phyloP scores from a whole-genome alignment of 208 protist species.

The Crithidia sp. region DNA sequence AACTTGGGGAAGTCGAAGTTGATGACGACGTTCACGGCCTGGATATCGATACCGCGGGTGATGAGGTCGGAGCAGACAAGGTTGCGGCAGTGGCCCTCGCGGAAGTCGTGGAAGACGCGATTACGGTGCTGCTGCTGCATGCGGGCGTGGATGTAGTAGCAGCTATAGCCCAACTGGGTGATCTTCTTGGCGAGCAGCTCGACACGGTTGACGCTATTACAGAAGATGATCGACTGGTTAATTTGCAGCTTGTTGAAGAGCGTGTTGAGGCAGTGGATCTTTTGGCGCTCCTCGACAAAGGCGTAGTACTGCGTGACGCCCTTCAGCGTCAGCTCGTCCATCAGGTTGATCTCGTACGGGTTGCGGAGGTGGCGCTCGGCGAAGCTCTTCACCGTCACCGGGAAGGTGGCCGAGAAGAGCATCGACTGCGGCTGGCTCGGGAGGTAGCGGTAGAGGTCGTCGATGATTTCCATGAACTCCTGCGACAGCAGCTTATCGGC shows the following conservation, averaged over 20 bases:
- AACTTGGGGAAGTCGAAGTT: slow-evolving; percentile 99
- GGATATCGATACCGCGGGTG: slow-evolving; percentile 99
- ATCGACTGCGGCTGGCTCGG: slow-evolving; percentile 94
- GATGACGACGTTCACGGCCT: slow-evolving; percentile 99
- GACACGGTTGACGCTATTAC: slow-evolving; percentile 99
- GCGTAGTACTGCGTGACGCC: slow-evolving; percentile 99
- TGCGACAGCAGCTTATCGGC: slow-evolving; percentile 98
- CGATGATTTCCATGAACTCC: slow-evolving; percentile 97
- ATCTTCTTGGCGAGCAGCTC: slow-evolving; percentile 99
- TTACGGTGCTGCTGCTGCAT: slow-evolving; percentile 99
- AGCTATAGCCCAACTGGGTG: slow-evolving; percentile 99
- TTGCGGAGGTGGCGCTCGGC: slow-evolving; percentile 94
- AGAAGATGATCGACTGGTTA: slow-evolving; percentile 99
- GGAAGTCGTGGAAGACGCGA: slow-evolving; percentile 99
- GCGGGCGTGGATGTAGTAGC: slow-evolving; percentile 99
- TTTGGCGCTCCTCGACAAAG: slow-evolving; percentile 99
- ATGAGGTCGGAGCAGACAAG: slow-evolving; percentile 99
- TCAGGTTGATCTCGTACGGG: slow-evolving; percentile 99
- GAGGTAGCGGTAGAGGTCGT: slow-evolving; percentile 94
- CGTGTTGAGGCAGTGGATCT: slow-evolving; percentile 99
- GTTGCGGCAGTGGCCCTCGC: slow-evolving; percentile 97
- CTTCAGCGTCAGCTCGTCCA: slow-evolving; percentile 98
- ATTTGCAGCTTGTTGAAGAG: slow-evolving; percentile 99
- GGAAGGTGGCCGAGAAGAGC: slow-evolving; percentile 99
- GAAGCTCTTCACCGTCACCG: slow-evolving; percentile 95